A percentile compares a stretch with the other conserved stretches of the same genome.
phyloP scores from a whole-genome alignment of 805 yeast species.

The Yamadazyma akitaensis region DNA sequence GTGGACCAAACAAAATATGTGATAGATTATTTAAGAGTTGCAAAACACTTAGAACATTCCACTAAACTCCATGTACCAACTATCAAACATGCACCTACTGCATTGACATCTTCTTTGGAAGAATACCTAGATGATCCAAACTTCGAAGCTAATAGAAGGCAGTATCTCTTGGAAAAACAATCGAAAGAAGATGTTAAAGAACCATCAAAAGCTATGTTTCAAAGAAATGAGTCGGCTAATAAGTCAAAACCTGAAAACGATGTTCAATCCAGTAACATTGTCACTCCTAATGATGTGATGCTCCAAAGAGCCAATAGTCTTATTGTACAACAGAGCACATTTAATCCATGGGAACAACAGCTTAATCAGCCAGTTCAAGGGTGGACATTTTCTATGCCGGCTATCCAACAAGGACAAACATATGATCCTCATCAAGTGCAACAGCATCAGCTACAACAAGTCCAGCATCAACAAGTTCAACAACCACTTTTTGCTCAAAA shows the following conservation, averaged over 20 bases:
- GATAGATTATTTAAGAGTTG: constrained; percentile 81
- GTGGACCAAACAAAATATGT: constrained; percentile 85
- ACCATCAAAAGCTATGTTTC: constrained; percentile 3
- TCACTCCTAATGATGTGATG: not conserved
- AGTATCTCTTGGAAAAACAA: constrained; percentile 67
- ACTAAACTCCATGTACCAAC: constrained; percentile 93
- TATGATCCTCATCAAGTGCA: constrained; percentile 6
- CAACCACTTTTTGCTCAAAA: constrained; percentile 21
- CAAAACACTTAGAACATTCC: constrained; percentile 81
- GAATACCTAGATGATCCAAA: constrained; percentile 86
- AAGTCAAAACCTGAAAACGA: not conserved
- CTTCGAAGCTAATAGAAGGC: constrained; percentile 75
- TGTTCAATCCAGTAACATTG: not conserved
- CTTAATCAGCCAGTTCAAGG: constrained; percentile 7
- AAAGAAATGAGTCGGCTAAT: not conserved
- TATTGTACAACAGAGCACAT: constrained; percentile 35
- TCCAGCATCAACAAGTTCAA: constrained; percentile 1
- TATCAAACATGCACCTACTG: constrained; percentile 95
- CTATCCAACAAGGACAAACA: constrained; percentile 13
- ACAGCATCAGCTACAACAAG: constrained; percentile 1
- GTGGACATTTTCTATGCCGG: constrained; percentile 12
- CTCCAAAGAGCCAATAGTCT: constrained; percentile 23
- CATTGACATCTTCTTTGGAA: constrained; percentile 78
- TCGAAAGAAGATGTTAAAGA: constrained; percentile 22
- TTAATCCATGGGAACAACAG: constrained; percentile 39